Conservation (phyloP, 2,329 filamentous ascomycete species). For the Hymenoscyphus salicellus region DNA sequence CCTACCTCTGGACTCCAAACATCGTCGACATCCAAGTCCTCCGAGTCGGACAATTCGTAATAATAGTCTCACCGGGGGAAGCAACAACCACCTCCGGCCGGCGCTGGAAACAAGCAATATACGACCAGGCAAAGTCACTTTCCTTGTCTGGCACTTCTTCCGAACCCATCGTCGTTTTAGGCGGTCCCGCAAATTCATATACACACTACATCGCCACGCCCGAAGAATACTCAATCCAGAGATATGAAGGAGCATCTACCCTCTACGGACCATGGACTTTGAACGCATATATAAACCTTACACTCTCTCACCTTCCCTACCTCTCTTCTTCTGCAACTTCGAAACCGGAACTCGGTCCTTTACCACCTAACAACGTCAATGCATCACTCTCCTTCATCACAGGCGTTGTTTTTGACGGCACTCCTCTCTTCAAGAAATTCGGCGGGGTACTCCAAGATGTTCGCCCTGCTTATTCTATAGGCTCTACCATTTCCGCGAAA, state of each 20-base stretch:
- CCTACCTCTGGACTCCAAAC: conserved; percentile 88
- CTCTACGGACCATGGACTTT: conserved; percentile 80
- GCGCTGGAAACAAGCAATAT: conserved; percentile 74
- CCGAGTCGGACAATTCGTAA: conserved; percentile 77
- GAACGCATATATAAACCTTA: conserved; percentile 82
- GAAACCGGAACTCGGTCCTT: conserved; percentile 52
- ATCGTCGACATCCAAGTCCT: conserved; percentile 85
- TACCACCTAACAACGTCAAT: conserved; percentile 74
- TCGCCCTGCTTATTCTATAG: conserved; percentile 51
- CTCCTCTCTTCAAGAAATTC: conserved; percentile 54
- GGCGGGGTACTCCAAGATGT: conserved; percentile 54
- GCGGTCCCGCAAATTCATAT: conserved; percentile 86
- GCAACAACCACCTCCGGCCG: conserved; percentile 90
- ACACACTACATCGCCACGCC: conserved; percentile 72
- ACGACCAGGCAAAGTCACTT: conserved; percentile 48
- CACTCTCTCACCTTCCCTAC: conserved; percentile 65
- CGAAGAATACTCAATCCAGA: conserved; percentile 78
- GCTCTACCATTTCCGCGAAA: conserved; percentile 59
- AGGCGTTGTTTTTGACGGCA: conserved; percentile 70
- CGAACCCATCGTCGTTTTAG: conserved; percentile 74
- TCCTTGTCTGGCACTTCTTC: conserved; percentile 38
- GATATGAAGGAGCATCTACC: conserved; percentile 90
- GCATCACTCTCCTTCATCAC: conserved; percentile 74
- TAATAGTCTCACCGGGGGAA: conserved; percentile 82
- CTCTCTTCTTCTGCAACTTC: conserved; percentile 51